phyloP scores from a whole-genome alignment of 208 protist species.

The Crithidia fasciculata region DNA sequence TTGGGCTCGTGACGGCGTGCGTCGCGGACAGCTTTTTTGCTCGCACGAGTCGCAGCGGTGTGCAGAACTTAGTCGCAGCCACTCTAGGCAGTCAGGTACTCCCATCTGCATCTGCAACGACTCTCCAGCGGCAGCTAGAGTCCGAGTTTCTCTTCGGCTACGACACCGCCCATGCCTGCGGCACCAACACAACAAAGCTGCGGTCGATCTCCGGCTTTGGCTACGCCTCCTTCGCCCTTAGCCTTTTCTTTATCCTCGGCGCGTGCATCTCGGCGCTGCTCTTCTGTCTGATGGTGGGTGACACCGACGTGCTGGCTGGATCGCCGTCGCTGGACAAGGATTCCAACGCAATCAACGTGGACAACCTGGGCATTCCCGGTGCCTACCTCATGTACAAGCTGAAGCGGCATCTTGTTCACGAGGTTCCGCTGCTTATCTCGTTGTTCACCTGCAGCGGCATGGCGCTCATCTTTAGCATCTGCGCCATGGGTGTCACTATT shows the following conservation, averaged over 20 bases:
- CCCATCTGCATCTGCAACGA: background rate
- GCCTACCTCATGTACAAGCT: conserved; percentile 28
- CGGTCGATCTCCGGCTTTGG: conserved; percentile 20
- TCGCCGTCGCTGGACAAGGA: conserved; percentile 18
- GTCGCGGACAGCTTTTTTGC: conserved; percentile 31
- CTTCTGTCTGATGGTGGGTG: conserved; percentile 35
- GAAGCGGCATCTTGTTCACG: conserved; percentile 20
- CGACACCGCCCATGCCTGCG: conserved; percentile 44
- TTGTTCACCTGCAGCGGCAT: conserved; percentile 18
- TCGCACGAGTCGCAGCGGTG: conserved; percentile 20
- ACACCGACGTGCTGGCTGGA: conserved; percentile 28
- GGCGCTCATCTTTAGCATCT: conserved; percentile 36
- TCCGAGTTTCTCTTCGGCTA: conserved; percentile 57
- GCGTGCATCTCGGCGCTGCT: conserved; percentile 15
- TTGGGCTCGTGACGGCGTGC: conserved; percentile 46
- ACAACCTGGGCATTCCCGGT: conserved; percentile 17
- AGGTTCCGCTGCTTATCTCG: conserved; percentile 30
- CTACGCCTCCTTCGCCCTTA: conserved; percentile 30
- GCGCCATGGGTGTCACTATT: conserved; percentile 34
- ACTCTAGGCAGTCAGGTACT: background rate
- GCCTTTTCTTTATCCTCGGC: conserved; percentile 30
- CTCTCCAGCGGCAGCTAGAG: conserved; percentile 21
- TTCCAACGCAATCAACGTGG: conserved; percentile 20
- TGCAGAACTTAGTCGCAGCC: conserved; percentile 21
- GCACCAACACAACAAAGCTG: conserved; percentile 3